phyloP scores from a whole-genome alignment of 768 basidiomycete species.

The Leccinellum luteum region DNA sequence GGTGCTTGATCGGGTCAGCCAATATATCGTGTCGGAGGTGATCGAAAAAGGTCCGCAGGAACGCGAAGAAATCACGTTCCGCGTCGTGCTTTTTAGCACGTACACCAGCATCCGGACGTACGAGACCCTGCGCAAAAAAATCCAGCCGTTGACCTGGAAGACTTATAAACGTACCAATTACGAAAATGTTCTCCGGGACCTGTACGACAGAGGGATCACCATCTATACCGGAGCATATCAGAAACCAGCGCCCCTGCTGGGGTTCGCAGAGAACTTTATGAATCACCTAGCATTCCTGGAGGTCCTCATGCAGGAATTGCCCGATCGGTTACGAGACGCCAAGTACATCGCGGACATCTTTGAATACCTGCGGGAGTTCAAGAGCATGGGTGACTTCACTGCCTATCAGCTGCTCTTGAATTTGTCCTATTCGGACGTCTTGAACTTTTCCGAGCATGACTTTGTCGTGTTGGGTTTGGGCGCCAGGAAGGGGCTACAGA shows the following conservation, averaged over 20 bases:
- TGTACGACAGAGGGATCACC: constrained; percentile 36
- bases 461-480: constrained; percentile 72
- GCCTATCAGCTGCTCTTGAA: constrained; percentile 66
- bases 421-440: constrained; percentile 52
- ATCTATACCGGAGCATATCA: constrained; percentile 74
- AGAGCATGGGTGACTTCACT: constrained; percentile 72
- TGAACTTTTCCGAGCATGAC: constrained; percentile 65
- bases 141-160: constrained; percentile 62
- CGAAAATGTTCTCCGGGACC: constrained; percentile 45
- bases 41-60: constrained; percentile 64
- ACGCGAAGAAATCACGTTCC: constrained; percentile 64
- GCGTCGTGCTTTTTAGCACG: constrained; percentile 66
- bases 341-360: constrained; percentile 61
- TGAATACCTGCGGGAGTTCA: constrained; percentile 56
- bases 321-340: constrained; percentile 46
- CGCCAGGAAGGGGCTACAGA: constrained; percentile 59
- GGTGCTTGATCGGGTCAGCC: constrained; percentile 66
- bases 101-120: constrained; percentile 76
- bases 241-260: constrained; percentile 64
- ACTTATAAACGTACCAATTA: constrained; percentile 55
- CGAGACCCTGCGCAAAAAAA: constrained; percentile 49
- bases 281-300: constrained; percentile 66
- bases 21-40: constrained; percentile 67
- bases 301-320: constrained; percentile 57
- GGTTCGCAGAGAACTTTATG: constrained; percentile 42